A percentile compares a stretch with the other conserved stretches of the same genome.
These are phyloP conservation scores for Tephrocybe sp. DNA, from an alignment of 768 basidiomycete species.

Conservation along the genomic window DNA sequence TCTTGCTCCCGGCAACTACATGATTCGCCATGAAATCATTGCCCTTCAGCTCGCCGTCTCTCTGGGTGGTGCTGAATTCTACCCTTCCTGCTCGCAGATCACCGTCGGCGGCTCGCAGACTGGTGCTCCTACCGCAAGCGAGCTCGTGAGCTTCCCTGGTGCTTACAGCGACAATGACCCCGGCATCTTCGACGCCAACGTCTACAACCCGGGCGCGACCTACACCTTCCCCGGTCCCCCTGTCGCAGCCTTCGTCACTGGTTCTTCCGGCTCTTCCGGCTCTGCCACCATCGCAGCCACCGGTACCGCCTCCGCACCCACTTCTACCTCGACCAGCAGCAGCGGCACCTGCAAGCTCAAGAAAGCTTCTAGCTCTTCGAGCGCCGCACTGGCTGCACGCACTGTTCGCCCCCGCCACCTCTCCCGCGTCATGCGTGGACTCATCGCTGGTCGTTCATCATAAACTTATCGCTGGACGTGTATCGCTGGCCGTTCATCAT, in stretches of 20 bases:
- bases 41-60: slow-evolving; percentile 66
- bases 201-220: slow-evolving; percentile 26
- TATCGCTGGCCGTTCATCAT: slow-evolving; percentile 11
- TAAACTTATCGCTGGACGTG: neutral
- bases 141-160: slow-evolving; percentile 66
- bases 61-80: slow-evolving; percentile 74
- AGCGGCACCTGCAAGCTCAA: slow-evolving; percentile 22
- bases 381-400: slow-evolving; percentile 3
- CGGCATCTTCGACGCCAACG: slow-evolving; percentile 58
- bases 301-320: neutral
- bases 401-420: slow-evolving; percentile 24
- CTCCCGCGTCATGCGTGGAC: slow-evolving; percentile 30
- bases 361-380: slow-evolving; percentile 12
- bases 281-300: no score
- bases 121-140: slow-evolving; percentile 41
- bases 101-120: slow-evolving; percentile 51
- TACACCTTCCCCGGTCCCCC: slow-evolving; percentile 52
- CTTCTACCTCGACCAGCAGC: slow-evolving; percentile 13
- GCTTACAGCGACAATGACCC: slow-evolving; percentile 71
- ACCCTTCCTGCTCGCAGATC: slow-evolving; percentile 67
- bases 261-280: neutral
- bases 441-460: slow-evolving; percentile 16
- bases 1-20: slow-evolving; percentile 68
- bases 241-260: slow-evolving; percentile 37
- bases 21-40: slow-evolving; percentile 80